Evolutionary conservation across 2,329 filamentous ascomycete species (phyloP), one percentile per base, ranked within the genome.

Genomic region (Venturia effusa): DNA sequence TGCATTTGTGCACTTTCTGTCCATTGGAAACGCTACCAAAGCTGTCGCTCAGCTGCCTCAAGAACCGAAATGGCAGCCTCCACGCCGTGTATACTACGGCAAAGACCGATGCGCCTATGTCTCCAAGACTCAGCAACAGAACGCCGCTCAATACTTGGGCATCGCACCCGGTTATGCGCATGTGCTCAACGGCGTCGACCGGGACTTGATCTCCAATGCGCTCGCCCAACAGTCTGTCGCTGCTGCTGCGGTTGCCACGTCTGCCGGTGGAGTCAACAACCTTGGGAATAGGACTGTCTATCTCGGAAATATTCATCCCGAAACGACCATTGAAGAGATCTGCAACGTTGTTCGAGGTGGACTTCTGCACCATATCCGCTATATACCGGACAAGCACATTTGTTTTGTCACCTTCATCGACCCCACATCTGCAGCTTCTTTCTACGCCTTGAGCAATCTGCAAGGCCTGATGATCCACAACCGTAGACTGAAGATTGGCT

Each of bases 391-490:
- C 80, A 99, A 99, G 84, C 94, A 99, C 78, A 99, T 99, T 70
- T 99, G 94, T 82, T 99, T 99, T 73, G 94, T 99, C 64, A 99
- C 94, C 1, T 99, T 99, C 78, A 97, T 99, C 75, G 94, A 99
- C 73, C 94, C 94, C 10, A 99, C 94, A 30, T 95, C 94, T 3
- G 94, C 94, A 30, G 94, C 94, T 48, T 97, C 93, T 0, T 99
- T 99, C 80, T 99, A 97, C 71, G 94, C 94, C 51, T 81, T 99
- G 66, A 97, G 92, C 83, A 97, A 97, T 77, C 81, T 99, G 34
- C 94, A 99, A 74, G 94, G 94, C 30, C 80, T 99, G 68, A 99
- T 99, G 94, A 99, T 99, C 71, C 94, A 99, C 80, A 99, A 99
- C 78, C 86, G 94, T 67, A 88, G 94, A 62, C 81, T 99, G 69